These are phyloP conservation scores for Dactylonectria estremocensis DNA, from an alignment of 2,329 filamentous ascomycete species.

Conservation along the genomic window DNA sequence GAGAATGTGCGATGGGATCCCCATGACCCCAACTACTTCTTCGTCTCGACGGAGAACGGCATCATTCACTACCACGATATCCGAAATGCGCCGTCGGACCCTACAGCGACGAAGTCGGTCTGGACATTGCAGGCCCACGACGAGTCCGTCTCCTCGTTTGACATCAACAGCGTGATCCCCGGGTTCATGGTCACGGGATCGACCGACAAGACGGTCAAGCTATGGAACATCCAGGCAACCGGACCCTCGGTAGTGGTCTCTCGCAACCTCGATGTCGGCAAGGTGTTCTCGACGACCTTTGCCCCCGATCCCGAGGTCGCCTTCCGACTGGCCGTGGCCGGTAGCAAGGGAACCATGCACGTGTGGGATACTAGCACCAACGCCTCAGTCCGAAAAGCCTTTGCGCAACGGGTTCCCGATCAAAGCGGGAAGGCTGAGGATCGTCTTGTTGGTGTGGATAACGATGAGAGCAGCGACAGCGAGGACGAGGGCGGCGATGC, in stretches of 20 bases:
- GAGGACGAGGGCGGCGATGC: slow-evolving; percentile 69
- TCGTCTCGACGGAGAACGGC: slow-evolving; percentile 92
- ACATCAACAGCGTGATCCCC: slow-evolving; percentile 90
- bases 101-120: slow-evolving; percentile 83
- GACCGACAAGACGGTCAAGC: slow-evolving; percentile 94
- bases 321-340: slow-evolving; percentile 93
- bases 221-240: slow-evolving; percentile 89
- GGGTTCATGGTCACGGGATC: slow-evolving; percentile 95
- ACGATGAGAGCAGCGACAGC: slow-evolving; percentile 77
- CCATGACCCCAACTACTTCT: slow-evolving; percentile 94
- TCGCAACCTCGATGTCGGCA: slow-evolving; percentile 92
- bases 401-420: slow-evolving; percentile 77
- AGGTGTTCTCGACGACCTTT: slow-evolving; percentile 92
- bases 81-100: slow-evolving; percentile 80
- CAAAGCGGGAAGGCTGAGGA: slow-evolving; percentile 77
- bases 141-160: slow-evolving; percentile 90
- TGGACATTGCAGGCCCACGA: slow-evolving; percentile 98
- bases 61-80: slow-evolving; percentile 94
- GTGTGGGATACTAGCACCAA: slow-evolving; percentile 99
- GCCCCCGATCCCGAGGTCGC: slow-evolving; percentile 92
- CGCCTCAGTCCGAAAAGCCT: slow-evolving; percentile 85
- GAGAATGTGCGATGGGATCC: slow-evolving; percentile 95
- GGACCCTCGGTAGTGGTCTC: slow-evolving; percentile 93
- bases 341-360: slow-evolving; percentile 92
- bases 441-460: slow-evolving; percentile 81